A percentile compares a stretch with the other conserved stretches of the same genome.
phyloP scores from a whole-genome alignment of 495 filamentous ascomycete species.

The Penicillium dipodomyicola region DNA sequence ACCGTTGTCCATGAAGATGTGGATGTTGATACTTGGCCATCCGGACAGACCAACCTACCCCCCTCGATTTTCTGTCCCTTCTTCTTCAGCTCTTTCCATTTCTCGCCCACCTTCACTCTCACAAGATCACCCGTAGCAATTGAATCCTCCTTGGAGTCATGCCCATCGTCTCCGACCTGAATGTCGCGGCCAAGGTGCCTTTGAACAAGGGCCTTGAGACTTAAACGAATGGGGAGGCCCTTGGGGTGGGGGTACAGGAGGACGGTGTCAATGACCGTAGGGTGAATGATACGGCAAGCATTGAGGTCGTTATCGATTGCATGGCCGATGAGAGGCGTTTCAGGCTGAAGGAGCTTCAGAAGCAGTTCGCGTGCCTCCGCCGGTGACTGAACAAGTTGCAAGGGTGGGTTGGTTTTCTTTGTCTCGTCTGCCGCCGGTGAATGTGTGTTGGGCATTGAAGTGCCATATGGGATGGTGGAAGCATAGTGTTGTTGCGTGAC shows the following conservation, averaged over 20 bases:
- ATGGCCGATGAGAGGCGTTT: slow-evolving; percentile 85
- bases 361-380: slow-evolving; percentile 68
- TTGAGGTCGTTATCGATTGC: slow-evolving; percentile 95
- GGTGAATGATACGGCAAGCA: slow-evolving; percentile 76
- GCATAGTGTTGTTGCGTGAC: slow-evolving; percentile 71
- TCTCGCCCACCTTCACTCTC: slow-evolving; percentile 58
- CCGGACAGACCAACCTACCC: slow-evolving; percentile 51
- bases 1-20: background rate
- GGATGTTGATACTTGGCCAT: slow-evolving; percentile 9
- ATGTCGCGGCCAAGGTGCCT: slow-evolving; percentile 68
- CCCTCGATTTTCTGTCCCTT: slow-evolving; percentile 62
- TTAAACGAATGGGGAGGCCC: slow-evolving; percentile 72
- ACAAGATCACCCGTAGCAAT: slow-evolving; percentile 84
- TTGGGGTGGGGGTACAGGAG: slow-evolving; percentile 74
- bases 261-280: slow-evolving; percentile 79
- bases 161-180: slow-evolving; percentile 69
- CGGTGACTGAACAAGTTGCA: slow-evolving; percentile 72
- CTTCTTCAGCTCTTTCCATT: slow-evolving; percentile 60
- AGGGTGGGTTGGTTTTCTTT: slow-evolving; percentile 24
- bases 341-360: slow-evolving; percentile 64
- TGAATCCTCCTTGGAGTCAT: slow-evolving; percentile 89
- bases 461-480: slow-evolving; percentile 60
- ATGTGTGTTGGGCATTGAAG: slow-evolving; percentile 14
- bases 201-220: slow-evolving; percentile 66
- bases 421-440: slow-evolving; percentile 16